These are phyloP conservation scores for Jatropha podagrica DNA, from an alignment of 441 rosid species.

Conservation along the genomic window DNA sequence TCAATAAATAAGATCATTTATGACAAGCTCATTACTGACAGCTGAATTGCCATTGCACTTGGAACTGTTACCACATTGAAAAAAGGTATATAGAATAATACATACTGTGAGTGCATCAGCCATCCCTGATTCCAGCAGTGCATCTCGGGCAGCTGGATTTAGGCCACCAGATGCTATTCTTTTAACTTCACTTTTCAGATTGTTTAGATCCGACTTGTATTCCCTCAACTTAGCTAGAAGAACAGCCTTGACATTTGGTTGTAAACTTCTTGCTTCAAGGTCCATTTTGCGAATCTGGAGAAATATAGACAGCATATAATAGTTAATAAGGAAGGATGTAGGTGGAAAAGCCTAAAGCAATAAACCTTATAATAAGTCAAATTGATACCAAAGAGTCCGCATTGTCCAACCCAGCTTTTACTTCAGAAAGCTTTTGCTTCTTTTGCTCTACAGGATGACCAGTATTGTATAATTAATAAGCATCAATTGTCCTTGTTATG, in stretches of 20 bases:
- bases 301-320: constrained; percentile 11
- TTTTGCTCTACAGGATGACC: constrained; percentile 61
- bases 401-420: constrained; percentile 65
- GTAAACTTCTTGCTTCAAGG: constrained; percentile 92
- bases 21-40: not conserved
- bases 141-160: constrained; percentile 74
- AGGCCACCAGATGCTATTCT: constrained; percentile 59
- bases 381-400: constrained; percentile 79
- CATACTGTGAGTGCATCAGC: constrained; percentile 75
- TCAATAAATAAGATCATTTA: not conserved
- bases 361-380: not conserved
- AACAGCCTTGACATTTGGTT: constrained; percentile 71
- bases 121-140: constrained; percentile 86
- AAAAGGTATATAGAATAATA: constrained; percentile 12
- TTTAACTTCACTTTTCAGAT: constrained; percentile 82
- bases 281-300: constrained; percentile 92
- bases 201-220: constrained; percentile 92
- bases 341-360: not conserved
- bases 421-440: constrained; percentile 82
- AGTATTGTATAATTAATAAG: not conserved
- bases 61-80: constrained; percentile 4
- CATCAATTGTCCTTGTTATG: not conserved
- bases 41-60: not conserved
- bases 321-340: not conserved
- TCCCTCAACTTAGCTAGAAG: constrained; percentile 93